Evolutionary conservation across 2,329 filamentous ascomycete genomes (phyloP), one percentile per base, ranked within the genome.

Genomic region (Alternaria angustiovoidea): DNA sequence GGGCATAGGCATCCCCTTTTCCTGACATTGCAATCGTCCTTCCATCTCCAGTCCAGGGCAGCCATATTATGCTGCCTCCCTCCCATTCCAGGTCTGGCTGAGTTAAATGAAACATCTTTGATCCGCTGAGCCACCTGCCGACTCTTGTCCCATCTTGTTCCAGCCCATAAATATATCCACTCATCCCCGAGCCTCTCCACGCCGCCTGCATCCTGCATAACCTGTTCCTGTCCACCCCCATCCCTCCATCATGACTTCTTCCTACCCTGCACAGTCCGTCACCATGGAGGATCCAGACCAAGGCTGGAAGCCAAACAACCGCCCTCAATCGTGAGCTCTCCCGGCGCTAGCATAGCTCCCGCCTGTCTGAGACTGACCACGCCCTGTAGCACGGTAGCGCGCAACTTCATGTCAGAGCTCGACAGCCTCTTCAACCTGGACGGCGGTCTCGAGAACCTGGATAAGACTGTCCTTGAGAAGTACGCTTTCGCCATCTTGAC

Each of bases 361-460:
- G 52, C 52, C 61, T 51, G 46, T 38, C 59, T 22, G 43, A 44
- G 58, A 61, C 74, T 76, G 62, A 76, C 69, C 49, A 22, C 54
- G 76, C 56, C 75, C 68, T 58, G 47, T 80, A 97, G 94, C 65
- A 95, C 92, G 62, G 89, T 97, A 80, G 94, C 93, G 54, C 90
- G 88, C 71, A 92, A 91, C 75, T 97, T 97, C 81, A 94, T 93
- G 61, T 84, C 88, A 44, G 92, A 94, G 77, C 85, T 97, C 62
- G 91, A 94, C 83, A 90, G 93, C 76, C 90, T 96, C 70, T 97
- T 97, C 83, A 90, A 91, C 74, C 89, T 97, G 75, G 92, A 95
- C 70, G 90, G 89, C 79, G 90, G 89, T 69, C 79, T 95, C 59
- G 87, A 90, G 73, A 86, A 90, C 63, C 85, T 96, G 36, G 88